phyloP scores from a whole-genome alignment of 2,329 filamentous ascomycete genomes.

The Daldinia eschscholtzii region DNA sequence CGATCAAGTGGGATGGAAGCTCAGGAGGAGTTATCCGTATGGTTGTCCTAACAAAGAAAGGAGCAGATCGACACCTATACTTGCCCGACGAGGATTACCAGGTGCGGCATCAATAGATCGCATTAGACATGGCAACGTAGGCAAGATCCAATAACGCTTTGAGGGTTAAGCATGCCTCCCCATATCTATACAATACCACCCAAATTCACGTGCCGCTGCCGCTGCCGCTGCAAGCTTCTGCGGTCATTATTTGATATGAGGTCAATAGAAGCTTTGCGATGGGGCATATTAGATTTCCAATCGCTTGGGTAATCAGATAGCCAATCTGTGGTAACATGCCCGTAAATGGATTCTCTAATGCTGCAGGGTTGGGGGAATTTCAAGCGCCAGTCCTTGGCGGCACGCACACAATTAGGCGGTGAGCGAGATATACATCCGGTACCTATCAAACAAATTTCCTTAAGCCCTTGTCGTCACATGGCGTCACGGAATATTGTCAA shows the following conservation, averaged over 20 bases:
- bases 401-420: constrained; percentile 37
- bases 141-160: constrained; percentile 17
- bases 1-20: constrained; percentile 99
- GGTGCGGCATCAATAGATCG: constrained; percentile 72
- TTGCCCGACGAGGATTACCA: constrained; percentile 92
- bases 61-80: constrained; percentile 93
- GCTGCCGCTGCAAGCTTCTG: constrained; percentile 13
- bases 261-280: constrained; percentile 32
- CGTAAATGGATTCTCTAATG: constrained; percentile 22
- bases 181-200: constrained; percentile 44
- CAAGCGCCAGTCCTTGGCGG: constrained; percentile 27
- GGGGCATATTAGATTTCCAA: constrained; percentile 22
- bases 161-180: constrained; percentile 27
- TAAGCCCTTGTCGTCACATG: constrained; percentile 25
- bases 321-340: constrained; percentile 16
- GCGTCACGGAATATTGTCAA: constrained; percentile 27
- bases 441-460: constrained; percentile 35
- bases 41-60: constrained; percentile 92
- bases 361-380: constrained; percentile 31
- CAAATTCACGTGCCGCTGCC: constrained; percentile 31
- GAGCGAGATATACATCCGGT: constrained; percentile 29
- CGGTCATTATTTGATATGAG: constrained; percentile 15
- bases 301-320: constrained; percentile 23
- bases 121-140: constrained; percentile 19
- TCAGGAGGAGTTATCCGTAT: constrained; percentile 98